Conservation (phyloP, 2,329 filamentous ascomycete genomes). For the Alternaria tenuissima region DNA sequence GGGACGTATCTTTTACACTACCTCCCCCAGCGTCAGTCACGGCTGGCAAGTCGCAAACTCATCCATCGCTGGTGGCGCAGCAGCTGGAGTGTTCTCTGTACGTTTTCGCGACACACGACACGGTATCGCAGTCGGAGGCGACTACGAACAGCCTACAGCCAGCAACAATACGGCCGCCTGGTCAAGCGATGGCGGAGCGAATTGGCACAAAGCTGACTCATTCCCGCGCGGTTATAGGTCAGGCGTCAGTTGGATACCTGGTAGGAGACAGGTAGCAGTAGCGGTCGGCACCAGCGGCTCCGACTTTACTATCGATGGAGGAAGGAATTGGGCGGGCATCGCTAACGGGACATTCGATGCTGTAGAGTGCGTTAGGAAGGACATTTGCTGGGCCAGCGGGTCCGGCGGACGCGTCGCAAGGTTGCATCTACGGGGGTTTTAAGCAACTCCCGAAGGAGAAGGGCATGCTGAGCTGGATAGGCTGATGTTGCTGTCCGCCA, state of each 20-base stretch:
- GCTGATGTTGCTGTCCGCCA: neutral
- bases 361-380: conserved; percentile 30
- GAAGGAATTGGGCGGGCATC: conserved; percentile 33
- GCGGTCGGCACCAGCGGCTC: conserved; percentile 41
- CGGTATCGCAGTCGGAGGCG: conserved; percentile 40
- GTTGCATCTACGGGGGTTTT: conserved; percentile 9
- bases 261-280: conserved; percentile 22
- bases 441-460: neutral
- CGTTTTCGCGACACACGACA: conserved; percentile 34
- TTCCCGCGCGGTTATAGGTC: conserved; percentile 41
- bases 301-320: conserved; percentile 39
- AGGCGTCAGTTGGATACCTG: conserved; percentile 36
- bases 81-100: conserved; percentile 42
- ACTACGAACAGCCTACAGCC: conserved; percentile 32
- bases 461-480: neutral
- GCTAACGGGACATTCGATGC: conserved; percentile 41
- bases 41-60: conserved; percentile 33
- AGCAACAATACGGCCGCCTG: conserved; percentile 33
- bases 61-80: conserved; percentile 32
- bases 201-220: conserved; percentile 29
- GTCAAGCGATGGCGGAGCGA: conserved; percentile 35
- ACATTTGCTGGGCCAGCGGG: conserved; percentile 39
- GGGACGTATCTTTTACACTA: conserved; percentile 33
- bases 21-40: conserved; percentile 9
- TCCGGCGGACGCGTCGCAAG: conserved; percentile 32